A percentile compares a stretch with the other conserved stretches of the same genome.
Conservation (phyloP, 352 stramenopile species). For the Phytopythium vexans region DNA sequence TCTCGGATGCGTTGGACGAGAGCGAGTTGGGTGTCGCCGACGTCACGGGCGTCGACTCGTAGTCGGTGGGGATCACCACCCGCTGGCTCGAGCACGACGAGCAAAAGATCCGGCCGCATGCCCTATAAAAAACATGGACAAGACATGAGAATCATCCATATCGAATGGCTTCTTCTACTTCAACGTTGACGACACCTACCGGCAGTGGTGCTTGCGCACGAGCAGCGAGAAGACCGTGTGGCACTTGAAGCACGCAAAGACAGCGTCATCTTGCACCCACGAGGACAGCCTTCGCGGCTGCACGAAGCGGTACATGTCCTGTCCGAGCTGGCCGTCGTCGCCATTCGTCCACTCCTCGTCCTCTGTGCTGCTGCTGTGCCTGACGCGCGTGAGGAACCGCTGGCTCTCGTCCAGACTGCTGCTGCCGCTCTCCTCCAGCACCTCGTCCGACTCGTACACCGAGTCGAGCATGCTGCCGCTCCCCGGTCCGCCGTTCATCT, state of each 20-base stretch:
- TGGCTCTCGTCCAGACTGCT: slow-evolving; percentile 8
- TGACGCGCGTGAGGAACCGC: slow-evolving; percentile 4
- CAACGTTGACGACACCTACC: slow-evolving; percentile 15
- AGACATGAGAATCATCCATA: not conserved
- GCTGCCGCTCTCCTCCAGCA: slow-evolving; percentile 24
- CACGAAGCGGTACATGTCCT: slow-evolving; percentile 84
- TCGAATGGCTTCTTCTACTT: no score
- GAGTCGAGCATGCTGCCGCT: slow-evolving; percentile 42
- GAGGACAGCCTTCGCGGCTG: slow-evolving; percentile 73
- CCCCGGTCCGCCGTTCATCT: slow-evolving; percentile 4
- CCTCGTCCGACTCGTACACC: slow-evolving; percentile 54
- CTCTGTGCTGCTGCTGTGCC: slow-evolving; percentile 30
- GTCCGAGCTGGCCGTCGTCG: slow-evolving; percentile 37
- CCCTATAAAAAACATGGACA: slow-evolving; percentile 18
- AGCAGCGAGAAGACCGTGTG: slow-evolving; percentile 77
- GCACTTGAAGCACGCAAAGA: slow-evolving; percentile 86
- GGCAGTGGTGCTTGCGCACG: slow-evolving; percentile 80
- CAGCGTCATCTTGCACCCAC: slow-evolving; percentile 84
- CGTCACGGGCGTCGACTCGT: slow-evolving; percentile 69
- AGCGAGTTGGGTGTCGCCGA: slow-evolving; percentile 55
- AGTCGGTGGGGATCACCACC: slow-evolving; percentile 77
- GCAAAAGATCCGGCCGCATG: slow-evolving; percentile 83
- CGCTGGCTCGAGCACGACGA: slow-evolving; percentile 75
- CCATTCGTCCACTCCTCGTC: slow-evolving; percentile 65
- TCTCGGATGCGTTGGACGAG: slow-evolving; percentile 65